Evolutionary conservation across 441 rosid genomes (phyloP), one percentile per base, ranked within the genome.

Genomic region (Kokia cookei): DNA sequence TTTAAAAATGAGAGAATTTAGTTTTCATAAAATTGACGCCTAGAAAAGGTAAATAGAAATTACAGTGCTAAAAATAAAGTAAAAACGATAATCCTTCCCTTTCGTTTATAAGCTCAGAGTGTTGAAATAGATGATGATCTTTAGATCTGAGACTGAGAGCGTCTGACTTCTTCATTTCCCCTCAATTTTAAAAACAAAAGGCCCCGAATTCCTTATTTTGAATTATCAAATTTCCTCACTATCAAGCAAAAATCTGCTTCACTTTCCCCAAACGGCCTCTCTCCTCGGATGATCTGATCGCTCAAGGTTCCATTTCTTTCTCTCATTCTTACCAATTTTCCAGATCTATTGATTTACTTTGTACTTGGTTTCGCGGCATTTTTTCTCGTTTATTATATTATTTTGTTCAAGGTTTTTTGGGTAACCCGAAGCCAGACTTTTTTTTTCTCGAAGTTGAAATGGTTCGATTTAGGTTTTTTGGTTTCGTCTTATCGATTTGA

Each of bases 251-350:
- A 70, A 37, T 4, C 53, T 55, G 22, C 35, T 37, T 24, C 51
- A 37, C 10, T 53, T 53, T 69, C 62, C 35, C 48, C 19, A 3
- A 14, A 37, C 73, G 53, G 40, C 35, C 3, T 69, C 35, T 37
- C 53, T 55, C 55, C 64, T 70, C 63, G 14, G 58, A 71, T 61
- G 53, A 71, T 71, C 65, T 71, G 54, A 71, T 40, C 22, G 53
- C 17, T 71, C 64, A 15, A 55, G 73, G 73, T 70, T 55, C 37
- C 7, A 24, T 48, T 42, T 69, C 37, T 69, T 22, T 70, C 14
- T 71, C 14, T 40, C 64, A 9, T 32, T 71, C 64, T 55, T 14
- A 3, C 65, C 47, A 42, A 54, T 2, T 71, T 55, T 71, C 8
- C 53, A 55, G 73, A 71, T 71, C 53, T 42, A 14, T 70, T 9